phyloP scores from a whole-genome alignment of 2,329 filamentous ascomycete genomes.

The Calonectria pseudoturangicola region DNA sequence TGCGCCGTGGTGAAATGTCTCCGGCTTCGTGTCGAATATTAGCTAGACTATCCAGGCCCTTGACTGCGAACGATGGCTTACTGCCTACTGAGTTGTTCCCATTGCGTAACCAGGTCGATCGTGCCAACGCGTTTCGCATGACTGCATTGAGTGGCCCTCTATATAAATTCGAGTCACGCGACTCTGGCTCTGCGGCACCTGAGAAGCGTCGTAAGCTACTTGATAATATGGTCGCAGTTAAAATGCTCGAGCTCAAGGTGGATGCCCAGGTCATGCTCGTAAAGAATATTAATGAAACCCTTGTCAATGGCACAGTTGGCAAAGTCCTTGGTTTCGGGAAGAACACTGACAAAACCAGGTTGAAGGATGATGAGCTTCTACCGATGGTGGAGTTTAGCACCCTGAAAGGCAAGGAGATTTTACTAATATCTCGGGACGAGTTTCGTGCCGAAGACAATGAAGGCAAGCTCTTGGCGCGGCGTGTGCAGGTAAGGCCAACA shows the following conservation, averaged over 20 bases:
- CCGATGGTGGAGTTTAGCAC: constrained; percentile 5
- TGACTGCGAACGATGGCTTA: neutral
- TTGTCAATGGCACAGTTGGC: constrained; percentile 1
- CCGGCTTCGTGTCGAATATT: neutral
- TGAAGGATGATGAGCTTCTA: neutral
- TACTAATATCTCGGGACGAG: neutral
- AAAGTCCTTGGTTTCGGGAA: constrained; percentile 2
- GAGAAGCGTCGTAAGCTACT: constrained; percentile 4
- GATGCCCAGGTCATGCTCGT: constrained; percentile 10
- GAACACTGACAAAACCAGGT: neutral
- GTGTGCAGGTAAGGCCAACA: neutral
- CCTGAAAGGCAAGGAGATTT: neutral
- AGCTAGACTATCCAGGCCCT: neutral
- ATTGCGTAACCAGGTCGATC: neutral
- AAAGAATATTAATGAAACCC: constrained; percentile 7
- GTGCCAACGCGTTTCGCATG: constrained; percentile 1
- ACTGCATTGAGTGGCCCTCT: neutral
- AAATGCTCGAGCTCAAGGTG: constrained; percentile 1
- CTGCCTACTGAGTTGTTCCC: constrained; percentile 14
- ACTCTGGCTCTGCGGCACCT: neutral
- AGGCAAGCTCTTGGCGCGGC: neutral
- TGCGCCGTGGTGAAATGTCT: constrained; percentile 6
- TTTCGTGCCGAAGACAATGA: constrained; percentile 10
- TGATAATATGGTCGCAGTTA: neutral
- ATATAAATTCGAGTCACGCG: neutral